A percentile compares a stretch with the other conserved stretches of the same genome.
phyloP scores from a whole-genome alignment of 345 rosid species.

The Schrenkiella parvula region DNA sequence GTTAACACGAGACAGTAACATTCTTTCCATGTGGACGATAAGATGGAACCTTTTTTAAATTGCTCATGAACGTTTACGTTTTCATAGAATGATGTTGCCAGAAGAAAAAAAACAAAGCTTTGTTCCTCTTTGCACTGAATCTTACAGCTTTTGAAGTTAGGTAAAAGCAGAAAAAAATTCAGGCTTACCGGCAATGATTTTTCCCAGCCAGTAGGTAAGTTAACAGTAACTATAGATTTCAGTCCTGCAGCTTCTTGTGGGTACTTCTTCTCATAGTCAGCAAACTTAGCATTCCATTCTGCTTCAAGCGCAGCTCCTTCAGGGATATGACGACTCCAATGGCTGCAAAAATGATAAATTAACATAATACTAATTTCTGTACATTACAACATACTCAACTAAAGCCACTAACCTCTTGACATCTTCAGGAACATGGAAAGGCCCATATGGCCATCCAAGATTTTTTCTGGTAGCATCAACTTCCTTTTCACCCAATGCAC shows the following conservation, averaged over 20 bases:
- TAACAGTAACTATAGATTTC: conserved; percentile 67
- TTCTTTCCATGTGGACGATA: not conserved
- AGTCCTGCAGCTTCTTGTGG: conserved; percentile 85
- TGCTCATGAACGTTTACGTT: no score
- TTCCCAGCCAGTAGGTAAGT: conserved; percentile 87
- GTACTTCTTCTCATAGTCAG: conserved; percentile 85
- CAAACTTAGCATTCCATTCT: conserved; percentile 83
- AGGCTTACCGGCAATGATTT: conserved; percentile 79
- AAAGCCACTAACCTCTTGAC: conserved; percentile 56
- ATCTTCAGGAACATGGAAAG: conserved; percentile 94
- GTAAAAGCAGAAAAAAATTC: conserved; percentile 1
- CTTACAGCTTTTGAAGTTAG: not conserved
- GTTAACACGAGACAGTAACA: not conserved
- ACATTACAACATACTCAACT: not conserved
- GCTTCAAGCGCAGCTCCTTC: conserved; percentile 71
- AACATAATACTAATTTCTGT: not conserved
- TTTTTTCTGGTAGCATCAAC: conserved; percentile 96
- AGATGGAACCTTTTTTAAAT: not conserved
- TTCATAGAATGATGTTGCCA: not conserved
- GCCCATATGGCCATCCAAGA: conserved; percentile 93
- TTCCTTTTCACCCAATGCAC: conserved; percentile 95
- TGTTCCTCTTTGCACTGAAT: not conserved
- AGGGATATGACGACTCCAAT: conserved; percentile 84
- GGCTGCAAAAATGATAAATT: conserved; percentile 44
- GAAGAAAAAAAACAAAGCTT: not conserved